Evolutionary conservation across 2,329 filamentous ascomycete species (phyloP), one percentile per base, ranked within the genome.

Genomic region (Colletotrichum sp.): DNA sequence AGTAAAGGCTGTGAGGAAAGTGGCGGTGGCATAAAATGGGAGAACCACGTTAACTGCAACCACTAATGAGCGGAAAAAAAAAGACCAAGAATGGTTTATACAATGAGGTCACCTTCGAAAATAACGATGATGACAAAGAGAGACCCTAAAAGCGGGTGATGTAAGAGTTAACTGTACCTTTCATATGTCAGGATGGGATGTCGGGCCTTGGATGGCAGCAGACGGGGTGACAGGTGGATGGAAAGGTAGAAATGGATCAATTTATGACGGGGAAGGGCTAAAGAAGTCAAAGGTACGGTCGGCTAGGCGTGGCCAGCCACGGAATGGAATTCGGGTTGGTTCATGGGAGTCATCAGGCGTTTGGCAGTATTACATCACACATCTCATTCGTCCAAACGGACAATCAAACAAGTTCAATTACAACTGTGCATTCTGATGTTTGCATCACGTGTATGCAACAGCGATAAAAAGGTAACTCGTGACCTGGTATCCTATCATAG

Each of bases 1-100:
- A 36, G 82, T 85, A 28, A 85, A 84, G 55, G 71, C 78, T 7
- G 72, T 78, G 52, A 86, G 83, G 75, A 84, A 81, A 77, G 36
- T 74, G 16, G 76, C 76, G 15, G 76, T 71, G 48, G 68, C 75
- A 52, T 72, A 30, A 60, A 9, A 28, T n/a, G 25, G 32, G 36
- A 25, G 27, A n/a, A 13, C 11, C 32, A 27, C 27, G 48, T 25
- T 52, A 15, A 48, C 44, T 16, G 12, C 48, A 48, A 30, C 28
- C 34, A 52, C 52, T 64, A 64, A 74, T 59, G n/a, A n/a, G 59
- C 19, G 48, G n/a, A 64, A 8, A 15, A 74, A 15, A 74, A 71
- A 59, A 32, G 61, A 55, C n/a, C 32, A 25, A 52, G 16, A 65
- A 4, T n/a, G 30, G 11, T 52, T 44, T 39, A 15, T 34, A 28